Percentiles rank a stretch among this genome's conserved stretches.
Conservation (phyloP, 768 basidiomycete species). For the Panaeolus cyanescens region DNA sequence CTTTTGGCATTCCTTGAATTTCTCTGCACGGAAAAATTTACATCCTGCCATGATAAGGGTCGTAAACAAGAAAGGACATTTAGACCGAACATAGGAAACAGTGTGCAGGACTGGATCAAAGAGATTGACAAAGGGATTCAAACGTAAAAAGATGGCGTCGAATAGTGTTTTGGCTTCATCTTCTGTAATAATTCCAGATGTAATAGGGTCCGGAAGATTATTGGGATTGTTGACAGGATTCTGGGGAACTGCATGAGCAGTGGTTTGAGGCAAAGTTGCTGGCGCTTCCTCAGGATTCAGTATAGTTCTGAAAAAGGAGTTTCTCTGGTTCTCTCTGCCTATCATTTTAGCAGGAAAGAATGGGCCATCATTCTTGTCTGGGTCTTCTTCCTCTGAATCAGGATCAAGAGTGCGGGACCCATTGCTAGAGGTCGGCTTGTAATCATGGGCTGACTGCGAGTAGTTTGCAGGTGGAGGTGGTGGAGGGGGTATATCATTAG, state of each 20-base stretch:
- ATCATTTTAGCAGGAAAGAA: slow-evolving; percentile 79
- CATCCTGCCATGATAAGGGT: slow-evolving; percentile 81
- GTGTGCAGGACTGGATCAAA: slow-evolving; percentile 90
- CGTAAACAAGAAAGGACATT: slow-evolving; percentile 84
- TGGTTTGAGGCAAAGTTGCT: slow-evolving; percentile 33
- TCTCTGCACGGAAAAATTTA: slow-evolving; percentile 77
- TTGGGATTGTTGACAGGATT: slow-evolving; percentile 37
- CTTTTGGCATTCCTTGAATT: slow-evolving; percentile 68
- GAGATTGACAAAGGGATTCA: slow-evolving; percentile 88
- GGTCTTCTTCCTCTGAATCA: slow-evolving; percentile 72
- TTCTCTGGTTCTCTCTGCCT: slow-evolving; percentile 65
- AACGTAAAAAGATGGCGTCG: slow-evolving; percentile 76
- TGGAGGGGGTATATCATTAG: slow-evolving; percentile 52
- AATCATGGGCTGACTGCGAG: slow-evolving; percentile 19
- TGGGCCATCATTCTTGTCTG: slow-evolving; percentile 59
- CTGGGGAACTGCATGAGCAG: slow-evolving; percentile 42
- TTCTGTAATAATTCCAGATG: slow-evolving; percentile 69
- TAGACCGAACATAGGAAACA: slow-evolving; percentile 73
- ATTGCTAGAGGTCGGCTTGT: slow-evolving; percentile 36
- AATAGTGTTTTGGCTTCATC: slow-evolving; percentile 72
- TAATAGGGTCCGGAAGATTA: slow-evolving; percentile 66
- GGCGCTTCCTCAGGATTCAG: slow-evolving; percentile 69
- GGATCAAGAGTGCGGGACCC: slow-evolving; percentile 44
- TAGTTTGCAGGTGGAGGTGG: slow-evolving; percentile 32
- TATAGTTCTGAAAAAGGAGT: slow-evolving; percentile 83